phyloP scores from a whole-genome alignment of 129 eudicot species.

The Pittosporum tobira region DNA sequence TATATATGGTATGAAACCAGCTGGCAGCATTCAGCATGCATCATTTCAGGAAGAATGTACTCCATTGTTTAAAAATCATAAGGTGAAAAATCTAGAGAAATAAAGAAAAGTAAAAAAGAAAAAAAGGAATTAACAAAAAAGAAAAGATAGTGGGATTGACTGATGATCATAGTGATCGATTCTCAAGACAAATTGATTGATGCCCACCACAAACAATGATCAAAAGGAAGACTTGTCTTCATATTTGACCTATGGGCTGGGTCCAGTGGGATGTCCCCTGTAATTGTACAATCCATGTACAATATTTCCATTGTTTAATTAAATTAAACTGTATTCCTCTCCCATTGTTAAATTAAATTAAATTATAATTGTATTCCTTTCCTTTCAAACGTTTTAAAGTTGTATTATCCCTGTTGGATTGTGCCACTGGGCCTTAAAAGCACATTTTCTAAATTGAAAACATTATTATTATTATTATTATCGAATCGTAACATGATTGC shows the following conservation, averaged over 20 bases:
- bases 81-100: too few species aligned
- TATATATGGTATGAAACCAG: too few species aligned
- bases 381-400: background rate
- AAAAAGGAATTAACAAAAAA: too few species aligned
- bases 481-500: too few species aligned
- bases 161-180: conserved; percentile 5
- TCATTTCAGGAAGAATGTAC: too few species aligned
- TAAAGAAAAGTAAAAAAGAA: too few species aligned
- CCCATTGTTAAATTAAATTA: too few species aligned
- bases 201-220: conserved; percentile 10
- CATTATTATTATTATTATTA: too few species aligned
- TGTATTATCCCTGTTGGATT: background rate
- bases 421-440: background rate
- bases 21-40: too few species aligned
- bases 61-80: too few species aligned
- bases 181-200: conserved; percentile 1
- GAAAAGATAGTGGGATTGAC: conserved; percentile 6
- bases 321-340: too few species aligned
- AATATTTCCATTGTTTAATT: background rate
- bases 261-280: too few species aligned
- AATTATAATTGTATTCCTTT: background rate
- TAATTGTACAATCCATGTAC: conserved; percentile 6
- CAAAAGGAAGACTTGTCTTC: conserved; percentile 10
- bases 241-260: conserved; percentile 3
- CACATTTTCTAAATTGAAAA: background rate